These are phyloP conservation scores for Neurospora intermedia DNA, from an alignment of 495 filamentous ascomycete genomes.

Conservation along the genomic window DNA sequence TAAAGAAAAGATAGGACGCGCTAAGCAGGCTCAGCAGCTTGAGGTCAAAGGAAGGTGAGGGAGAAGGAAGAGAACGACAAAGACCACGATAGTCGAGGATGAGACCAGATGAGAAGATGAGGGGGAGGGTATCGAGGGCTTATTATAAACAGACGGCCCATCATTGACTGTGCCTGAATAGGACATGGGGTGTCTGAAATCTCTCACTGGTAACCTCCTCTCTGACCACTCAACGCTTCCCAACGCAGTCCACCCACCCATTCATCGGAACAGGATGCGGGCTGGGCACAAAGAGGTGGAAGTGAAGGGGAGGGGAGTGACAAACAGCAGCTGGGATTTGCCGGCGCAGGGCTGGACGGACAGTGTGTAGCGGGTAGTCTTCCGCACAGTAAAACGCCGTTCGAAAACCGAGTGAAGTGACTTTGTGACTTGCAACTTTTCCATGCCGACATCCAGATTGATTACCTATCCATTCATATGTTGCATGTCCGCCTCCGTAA, in stretches of 20 bases:
- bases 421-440: background rate
- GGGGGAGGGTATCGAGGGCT: background rate
- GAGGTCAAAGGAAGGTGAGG: conserved; percentile 4
- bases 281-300: background rate
- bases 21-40: conserved; percentile 9
- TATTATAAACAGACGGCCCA: background rate
- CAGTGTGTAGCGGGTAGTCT: background rate
- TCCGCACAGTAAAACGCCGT: background rate
- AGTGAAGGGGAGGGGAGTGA: background rate
- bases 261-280: background rate
- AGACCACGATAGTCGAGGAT: conserved; percentile 1
- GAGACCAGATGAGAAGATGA: background rate
- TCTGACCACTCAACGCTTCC: background rate
- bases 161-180: background rate
- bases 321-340: background rate
- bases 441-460: background rate
- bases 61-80: conserved; percentile 10
- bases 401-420: background rate
- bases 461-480: background rate
- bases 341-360: background rate
- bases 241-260: background rate
- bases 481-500: background rate
- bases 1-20: conserved; percentile 13
- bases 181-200: background rate
- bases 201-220: background rate